Conservation (phyloP, 1,284 basidiomycete genomes). For the Ganoderma resinaceum region DNA sequence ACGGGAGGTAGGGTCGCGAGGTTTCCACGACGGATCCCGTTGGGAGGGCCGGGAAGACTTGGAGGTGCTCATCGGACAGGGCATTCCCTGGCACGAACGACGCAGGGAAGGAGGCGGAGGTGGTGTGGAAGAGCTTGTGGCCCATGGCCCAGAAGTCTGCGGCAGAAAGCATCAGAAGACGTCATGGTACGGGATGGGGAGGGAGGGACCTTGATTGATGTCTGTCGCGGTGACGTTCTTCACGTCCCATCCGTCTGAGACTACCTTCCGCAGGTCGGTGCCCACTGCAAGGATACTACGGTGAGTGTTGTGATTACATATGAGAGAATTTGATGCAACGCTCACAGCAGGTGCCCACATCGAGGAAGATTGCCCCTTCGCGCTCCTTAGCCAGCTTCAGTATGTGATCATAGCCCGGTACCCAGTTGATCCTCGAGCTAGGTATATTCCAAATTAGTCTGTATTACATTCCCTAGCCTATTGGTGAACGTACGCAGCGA, state of each 20-base stretch:
- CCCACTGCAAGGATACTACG: constrained; percentile 43
- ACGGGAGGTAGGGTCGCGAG: constrained; percentile 40
- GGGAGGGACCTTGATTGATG: constrained; percentile 36
- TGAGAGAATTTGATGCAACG: background rate
- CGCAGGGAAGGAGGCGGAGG: constrained; percentile 49
- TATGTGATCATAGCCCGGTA: constrained; percentile 50
- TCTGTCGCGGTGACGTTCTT: constrained; percentile 44
- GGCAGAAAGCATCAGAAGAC: too few species aligned
- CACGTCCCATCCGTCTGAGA: constrained; percentile 46
- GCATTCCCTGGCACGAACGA: constrained; percentile 33
- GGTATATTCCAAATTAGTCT: background rate
- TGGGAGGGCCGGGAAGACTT: constrained; percentile 28
- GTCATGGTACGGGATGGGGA: background rate
- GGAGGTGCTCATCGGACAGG: constrained; percentile 45
- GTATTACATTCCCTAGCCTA: background rate
- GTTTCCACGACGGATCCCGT: constrained; percentile 24
- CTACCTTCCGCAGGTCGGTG: constrained; percentile 48
- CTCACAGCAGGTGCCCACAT: constrained; percentile 56
- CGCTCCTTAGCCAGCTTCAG: constrained; percentile 46
- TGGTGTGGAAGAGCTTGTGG: constrained; percentile 39
- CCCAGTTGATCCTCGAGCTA: constrained; percentile 40
- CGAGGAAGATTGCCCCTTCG: constrained; percentile 52
- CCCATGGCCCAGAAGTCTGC: constrained; percentile 41
- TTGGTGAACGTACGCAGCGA: constrained; percentile 3
- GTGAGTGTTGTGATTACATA: too few species aligned